Conservation (phyloP, 352 stramenopile genomes). For the Phytophthora cactorum region DNA sequence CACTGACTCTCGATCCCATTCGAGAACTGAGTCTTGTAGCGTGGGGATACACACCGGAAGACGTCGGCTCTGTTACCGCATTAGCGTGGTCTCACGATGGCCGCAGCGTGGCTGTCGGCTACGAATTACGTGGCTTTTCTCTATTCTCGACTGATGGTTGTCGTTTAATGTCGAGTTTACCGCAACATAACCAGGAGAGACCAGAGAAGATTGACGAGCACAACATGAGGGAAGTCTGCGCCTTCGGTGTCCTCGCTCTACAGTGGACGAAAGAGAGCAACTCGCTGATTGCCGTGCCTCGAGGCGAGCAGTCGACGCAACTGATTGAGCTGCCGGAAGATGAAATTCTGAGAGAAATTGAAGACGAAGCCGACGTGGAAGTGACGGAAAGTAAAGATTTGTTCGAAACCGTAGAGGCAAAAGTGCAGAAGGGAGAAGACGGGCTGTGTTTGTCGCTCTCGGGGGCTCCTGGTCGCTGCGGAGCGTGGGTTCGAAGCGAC, state of each 20-base stretch:
- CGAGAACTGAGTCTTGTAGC: conserved; percentile 63
- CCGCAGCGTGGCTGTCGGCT: conserved; percentile 68
- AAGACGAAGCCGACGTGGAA: conserved; percentile 23
- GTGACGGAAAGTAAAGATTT: conserved; percentile 34
- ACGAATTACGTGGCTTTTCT: conserved; percentile 73
- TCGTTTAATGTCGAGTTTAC: conserved; percentile 83
- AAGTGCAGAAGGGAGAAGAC: conserved; percentile 64
- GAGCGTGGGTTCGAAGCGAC: conserved; percentile 84
- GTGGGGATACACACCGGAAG: conserved; percentile 65
- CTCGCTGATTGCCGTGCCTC: conserved; percentile 65
- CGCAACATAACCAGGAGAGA: conserved; percentile 74
- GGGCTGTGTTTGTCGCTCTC: conserved; percentile 84
- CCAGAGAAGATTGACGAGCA: conserved; percentile 27
- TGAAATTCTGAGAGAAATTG: conserved; percentile 17
- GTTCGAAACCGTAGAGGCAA: conserved; percentile 53
- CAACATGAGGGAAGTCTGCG: conserved; percentile 61
- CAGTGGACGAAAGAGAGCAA: conserved; percentile 71
- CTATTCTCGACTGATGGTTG: conserved; percentile 84
- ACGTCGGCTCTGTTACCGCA: conserved; percentile 64
- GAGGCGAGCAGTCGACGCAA: conserved; percentile 51
- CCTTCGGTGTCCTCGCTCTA: conserved; percentile 61
- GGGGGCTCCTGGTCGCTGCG: conserved; percentile 68
- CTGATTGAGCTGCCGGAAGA: conserved; percentile 35
- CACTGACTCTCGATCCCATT: conserved; percentile 60
- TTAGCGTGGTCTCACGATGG: conserved; percentile 76